Conservation (phyloP, 345 rosid species). For the Linum tenue region DNA sequence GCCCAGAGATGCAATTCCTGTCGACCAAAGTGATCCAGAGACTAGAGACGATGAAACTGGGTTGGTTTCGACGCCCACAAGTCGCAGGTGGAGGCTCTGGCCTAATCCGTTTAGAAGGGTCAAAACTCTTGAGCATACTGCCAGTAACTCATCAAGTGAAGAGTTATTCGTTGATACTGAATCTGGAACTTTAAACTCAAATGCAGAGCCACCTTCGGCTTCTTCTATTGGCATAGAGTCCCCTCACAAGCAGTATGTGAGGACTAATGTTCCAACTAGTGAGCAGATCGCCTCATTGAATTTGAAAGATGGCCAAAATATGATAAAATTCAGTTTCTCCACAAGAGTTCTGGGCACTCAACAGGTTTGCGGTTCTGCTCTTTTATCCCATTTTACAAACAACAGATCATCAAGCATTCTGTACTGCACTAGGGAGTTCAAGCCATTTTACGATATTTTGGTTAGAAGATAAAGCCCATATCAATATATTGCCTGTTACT, state of each 20-base stretch:
- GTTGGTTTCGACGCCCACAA: slow-evolving; percentile 37
- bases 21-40: slow-evolving; percentile 41
- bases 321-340: slow-evolving; percentile 74
- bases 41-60: slow-evolving; percentile 33
- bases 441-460: no score
- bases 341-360: slow-evolving; percentile 84
- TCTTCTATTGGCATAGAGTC: slow-evolving; percentile 33
- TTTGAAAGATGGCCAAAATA: slow-evolving; percentile 85
- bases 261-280: slow-evolving; percentile 75
- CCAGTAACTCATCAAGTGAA: slow-evolving; percentile 56
- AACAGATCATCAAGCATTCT: no score
- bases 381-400: background rate
- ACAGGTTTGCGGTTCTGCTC: slow-evolving; percentile 41
- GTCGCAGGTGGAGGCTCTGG: slow-evolving; percentile 84
- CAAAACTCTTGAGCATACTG: slow-evolving; percentile 57
- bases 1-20: slow-evolving; percentile 49
- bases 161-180: slow-evolving; percentile 74
- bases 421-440: no score
- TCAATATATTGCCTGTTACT: background rate
- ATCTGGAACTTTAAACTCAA: slow-evolving; percentile 39
- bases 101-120: slow-evolving; percentile 73
- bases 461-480: no score
- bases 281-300: slow-evolving; percentile 86
- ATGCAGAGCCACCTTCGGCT: slow-evolving; percentile 21
- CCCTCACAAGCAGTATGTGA: slow-evolving; percentile 54